phyloP scores from a whole-genome alignment of 108 stramenopile genomes.

The Pseudonitzschia multistriata region DNA sequence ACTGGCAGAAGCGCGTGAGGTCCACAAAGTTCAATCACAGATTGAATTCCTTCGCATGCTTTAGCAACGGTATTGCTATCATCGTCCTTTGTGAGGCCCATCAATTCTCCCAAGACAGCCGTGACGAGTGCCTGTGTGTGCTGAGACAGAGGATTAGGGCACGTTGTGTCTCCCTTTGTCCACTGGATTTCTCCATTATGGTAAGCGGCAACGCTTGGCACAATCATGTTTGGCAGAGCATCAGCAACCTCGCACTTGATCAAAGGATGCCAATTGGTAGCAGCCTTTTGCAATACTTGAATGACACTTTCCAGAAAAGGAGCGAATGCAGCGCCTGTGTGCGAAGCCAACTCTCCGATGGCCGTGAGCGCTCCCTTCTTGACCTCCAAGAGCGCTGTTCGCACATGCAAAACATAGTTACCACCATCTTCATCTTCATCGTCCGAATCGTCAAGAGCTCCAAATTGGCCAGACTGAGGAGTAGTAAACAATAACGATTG shows the following conservation, averaged over 20 bases:
- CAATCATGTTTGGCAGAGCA: constrained; percentile 73
- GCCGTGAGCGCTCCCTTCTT: constrained; percentile 97
- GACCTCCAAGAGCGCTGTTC: constrained; percentile 91
- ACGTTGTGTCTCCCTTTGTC: constrained; percentile 79
- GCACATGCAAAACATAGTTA: constrained; percentile 84
- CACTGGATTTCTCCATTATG: constrained; percentile 80
- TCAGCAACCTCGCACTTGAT: constrained; percentile 83
- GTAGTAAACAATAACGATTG: constrained; percentile 38
- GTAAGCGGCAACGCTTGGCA: constrained; percentile 71
- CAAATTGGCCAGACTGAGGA: constrained; percentile 60
- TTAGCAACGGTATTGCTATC: constrained; percentile 85
- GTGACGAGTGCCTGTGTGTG: constrained; percentile 65
- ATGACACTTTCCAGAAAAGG: constrained; percentile 80
- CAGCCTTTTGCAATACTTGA: constrained; percentile 73
- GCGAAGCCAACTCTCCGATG: constrained; percentile 91
- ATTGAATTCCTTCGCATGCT: constrained; percentile 85
- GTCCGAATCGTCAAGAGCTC: constrained; percentile 85
- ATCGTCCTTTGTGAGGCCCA: constrained; percentile 75
- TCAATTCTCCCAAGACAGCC: constrained; percentile 76
- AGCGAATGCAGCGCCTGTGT: constrained; percentile 84
- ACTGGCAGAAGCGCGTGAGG: constrained; percentile 72
- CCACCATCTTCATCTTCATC: constrained; percentile 82
- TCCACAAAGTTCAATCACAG: constrained; percentile 85
- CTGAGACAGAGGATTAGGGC: constrained; percentile 61
- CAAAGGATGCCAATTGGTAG: constrained; percentile 90